These are phyloP conservation scores for Pseudozyma thailandica DNA, from an alignment of 1,284 basidiomycete species.

Conservation along the genomic window DNA sequence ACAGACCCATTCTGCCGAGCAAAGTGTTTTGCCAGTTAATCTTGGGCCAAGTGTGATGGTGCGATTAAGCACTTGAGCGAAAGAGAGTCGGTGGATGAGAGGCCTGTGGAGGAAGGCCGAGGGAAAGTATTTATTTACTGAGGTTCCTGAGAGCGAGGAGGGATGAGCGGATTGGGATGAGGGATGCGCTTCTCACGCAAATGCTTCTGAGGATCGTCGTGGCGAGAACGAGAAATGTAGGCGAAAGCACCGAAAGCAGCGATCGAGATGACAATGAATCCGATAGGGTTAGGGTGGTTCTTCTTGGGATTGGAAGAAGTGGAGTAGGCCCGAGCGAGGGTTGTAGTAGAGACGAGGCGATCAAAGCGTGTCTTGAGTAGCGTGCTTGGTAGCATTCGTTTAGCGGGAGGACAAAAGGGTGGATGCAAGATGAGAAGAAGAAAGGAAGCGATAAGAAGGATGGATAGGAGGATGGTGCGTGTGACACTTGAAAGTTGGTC, in stretches of 20 bases:
- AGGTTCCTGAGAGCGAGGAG: constrained; percentile 52
- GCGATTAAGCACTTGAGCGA: constrained; percentile 12
- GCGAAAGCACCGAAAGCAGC: constrained; percentile 58
- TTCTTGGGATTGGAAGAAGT: constrained; percentile 20
- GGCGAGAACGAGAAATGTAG: constrained; percentile 53
- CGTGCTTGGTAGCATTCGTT: constrained; percentile 31
- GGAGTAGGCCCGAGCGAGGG: constrained; percentile 18
- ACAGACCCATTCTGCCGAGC: constrained; percentile 50
- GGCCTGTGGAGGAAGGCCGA: not conserved
- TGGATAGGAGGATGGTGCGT: not conserved
- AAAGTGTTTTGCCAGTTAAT: constrained; percentile 50
- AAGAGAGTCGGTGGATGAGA: not conserved
- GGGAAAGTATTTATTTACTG: constrained; percentile 12
- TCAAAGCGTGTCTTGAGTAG: constrained; percentile 32
- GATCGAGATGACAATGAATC: constrained; percentile 49
- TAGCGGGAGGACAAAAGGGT: not conserved
- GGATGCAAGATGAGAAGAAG: not conserved
- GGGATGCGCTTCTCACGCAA: constrained; percentile 58
- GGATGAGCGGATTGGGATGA: constrained; percentile 63
- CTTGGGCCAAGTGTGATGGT: constrained; percentile 33
- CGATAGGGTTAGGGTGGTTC: constrained; percentile 57
- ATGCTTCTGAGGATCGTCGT: constrained; percentile 54
- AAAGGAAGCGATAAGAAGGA: not conserved
- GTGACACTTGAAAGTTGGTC: not conserved
- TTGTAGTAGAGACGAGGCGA: constrained; percentile 13